These are phyloP conservation scores for Phialophora macrospora DNA, from an alignment of 2,329 filamentous ascomycete species.

Conservation along the genomic window DNA sequence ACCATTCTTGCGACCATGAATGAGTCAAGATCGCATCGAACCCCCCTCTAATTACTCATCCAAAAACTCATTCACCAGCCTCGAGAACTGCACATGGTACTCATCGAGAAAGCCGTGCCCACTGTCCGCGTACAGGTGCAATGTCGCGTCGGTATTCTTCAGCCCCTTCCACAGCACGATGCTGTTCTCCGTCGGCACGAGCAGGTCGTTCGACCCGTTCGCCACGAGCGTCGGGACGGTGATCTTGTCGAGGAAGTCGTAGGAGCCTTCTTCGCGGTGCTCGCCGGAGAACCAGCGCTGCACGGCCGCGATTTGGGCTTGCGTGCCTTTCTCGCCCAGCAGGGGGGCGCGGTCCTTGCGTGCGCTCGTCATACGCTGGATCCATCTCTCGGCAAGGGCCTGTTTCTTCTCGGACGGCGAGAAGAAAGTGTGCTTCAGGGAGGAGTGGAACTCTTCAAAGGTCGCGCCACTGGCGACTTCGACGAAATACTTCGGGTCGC, in stretches of 20 bases:
- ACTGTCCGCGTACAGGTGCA: constrained; percentile 30
- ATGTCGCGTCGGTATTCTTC: constrained; percentile 20
- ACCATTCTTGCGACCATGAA: neutral
- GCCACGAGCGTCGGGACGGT: constrained; percentile 27
- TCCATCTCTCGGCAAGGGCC: constrained; percentile 20
- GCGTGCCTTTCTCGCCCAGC: constrained; percentile 11
- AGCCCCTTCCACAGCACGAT: constrained; percentile 25
- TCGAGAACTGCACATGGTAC: constrained; percentile 26
- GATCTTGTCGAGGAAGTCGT: constrained; percentile 23
- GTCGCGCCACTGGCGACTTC: constrained; percentile 22
- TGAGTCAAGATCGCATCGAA: neutral
- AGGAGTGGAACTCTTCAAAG: constrained; percentile 12
- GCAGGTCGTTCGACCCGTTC: constrained; percentile 29
- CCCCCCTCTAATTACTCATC: constrained; percentile 15
- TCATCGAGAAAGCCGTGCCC: constrained; percentile 31
- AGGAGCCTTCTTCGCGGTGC: constrained; percentile 23
- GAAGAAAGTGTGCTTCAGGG: constrained; percentile 25
- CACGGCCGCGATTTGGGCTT: constrained; percentile 21
- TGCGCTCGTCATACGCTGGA: constrained; percentile 17
- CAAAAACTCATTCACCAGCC: constrained; percentile 30
- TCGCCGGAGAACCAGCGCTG: constrained; percentile 22
- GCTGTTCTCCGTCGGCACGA: constrained; percentile 29
- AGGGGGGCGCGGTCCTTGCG: constrained; percentile 18
- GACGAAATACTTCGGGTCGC: constrained; percentile 21
- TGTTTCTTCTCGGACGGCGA: constrained; percentile 21